Evolutionary conservation across 805 yeast species (phyloP), one percentile per base, ranked within the genome.

Genomic region (Pichia kluyveri): DNA sequence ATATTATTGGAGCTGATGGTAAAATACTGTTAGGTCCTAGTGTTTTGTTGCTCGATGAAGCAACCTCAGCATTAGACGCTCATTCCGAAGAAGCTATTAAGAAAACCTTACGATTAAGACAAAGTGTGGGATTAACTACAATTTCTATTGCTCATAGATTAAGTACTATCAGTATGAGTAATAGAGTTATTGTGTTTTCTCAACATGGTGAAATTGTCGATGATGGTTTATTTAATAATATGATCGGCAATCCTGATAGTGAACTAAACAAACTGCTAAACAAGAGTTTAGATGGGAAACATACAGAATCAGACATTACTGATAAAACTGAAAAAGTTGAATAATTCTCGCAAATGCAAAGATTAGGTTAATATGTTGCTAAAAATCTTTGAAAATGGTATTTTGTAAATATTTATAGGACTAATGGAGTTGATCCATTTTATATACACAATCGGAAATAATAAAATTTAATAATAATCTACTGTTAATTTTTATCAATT

Each of bases 121-220:
- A 76, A 53, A 59, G 63, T 27, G 71, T 78, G 23, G 79, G 82
- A 15, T 66, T 77, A 37, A 89, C 96, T 1, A 80, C 90, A 2
- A 84, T 91, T 39, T 84, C 93, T 41, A 89, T 91, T 57, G 97
- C 97, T 0, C 98, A 91, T 63, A 73, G 97, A 57, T 72, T 90
- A 46, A 82, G 93, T 14, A 91, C 98, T 0, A 91, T 91, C 51
- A 79, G 80, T 56, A 79, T 88, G 66, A 83, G 95, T 56, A 82
- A 87, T 38, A 73, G 87, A 54, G 82, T 90, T 12, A 75, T 91
- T 45, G 97, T 91, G 3, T 69, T 91, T 43, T 58, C 63, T 14
- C 85, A 82, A 18, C 71, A 75, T 34, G 95, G 96, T 5, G 72
- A 71, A 42, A 90, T 87, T 45, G 85, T 79, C 10, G 95, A 85